A percentile compares a stretch with the other conserved stretches of the same genome.
These are phyloP conservation scores for Aristolochia contorta DNA, from an alignment of 164 flowering plant genomes.

Conservation along the genomic window DNA sequence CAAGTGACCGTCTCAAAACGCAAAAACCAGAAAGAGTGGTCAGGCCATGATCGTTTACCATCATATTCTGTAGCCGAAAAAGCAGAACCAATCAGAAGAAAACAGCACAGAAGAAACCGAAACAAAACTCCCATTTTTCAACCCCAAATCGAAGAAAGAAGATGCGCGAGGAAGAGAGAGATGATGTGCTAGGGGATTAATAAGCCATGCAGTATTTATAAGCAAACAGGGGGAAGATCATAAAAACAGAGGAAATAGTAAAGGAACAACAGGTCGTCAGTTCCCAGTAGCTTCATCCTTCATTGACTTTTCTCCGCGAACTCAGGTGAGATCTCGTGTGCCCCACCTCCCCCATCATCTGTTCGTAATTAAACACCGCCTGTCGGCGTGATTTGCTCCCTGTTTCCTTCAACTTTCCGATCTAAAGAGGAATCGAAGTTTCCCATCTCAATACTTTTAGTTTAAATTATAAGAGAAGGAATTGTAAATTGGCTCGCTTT, in stretches of 20 bases:
- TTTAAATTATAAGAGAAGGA: no score
- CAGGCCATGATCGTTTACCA: background rate
- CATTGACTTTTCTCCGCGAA: background rate
- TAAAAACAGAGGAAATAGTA: background rate
- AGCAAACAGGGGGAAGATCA: background rate
- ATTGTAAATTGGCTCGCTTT: no score
- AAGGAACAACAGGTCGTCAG: background rate
- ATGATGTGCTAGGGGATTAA: background rate
- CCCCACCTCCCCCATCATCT: background rate
- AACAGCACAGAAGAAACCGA: background rate
- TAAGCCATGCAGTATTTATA: no score
- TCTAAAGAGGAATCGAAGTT: no score
- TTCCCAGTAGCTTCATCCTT: background rate
- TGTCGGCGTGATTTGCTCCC: slow-evolving; percentile 7
- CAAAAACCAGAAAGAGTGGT: background rate
- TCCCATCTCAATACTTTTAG: no score
- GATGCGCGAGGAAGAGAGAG: background rate
- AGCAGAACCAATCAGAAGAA: background rate
- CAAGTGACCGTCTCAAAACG: background rate
- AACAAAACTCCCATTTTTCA: background rate
- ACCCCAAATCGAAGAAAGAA: background rate
- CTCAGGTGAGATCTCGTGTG: background rate
- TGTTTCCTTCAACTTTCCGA: background rate
- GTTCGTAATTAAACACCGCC: background rate
- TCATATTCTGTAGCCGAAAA: background rate